Conservation (phyloP, 2,329 filamentous ascomycete genomes). For the Aspergillus udagawae region DNA sequence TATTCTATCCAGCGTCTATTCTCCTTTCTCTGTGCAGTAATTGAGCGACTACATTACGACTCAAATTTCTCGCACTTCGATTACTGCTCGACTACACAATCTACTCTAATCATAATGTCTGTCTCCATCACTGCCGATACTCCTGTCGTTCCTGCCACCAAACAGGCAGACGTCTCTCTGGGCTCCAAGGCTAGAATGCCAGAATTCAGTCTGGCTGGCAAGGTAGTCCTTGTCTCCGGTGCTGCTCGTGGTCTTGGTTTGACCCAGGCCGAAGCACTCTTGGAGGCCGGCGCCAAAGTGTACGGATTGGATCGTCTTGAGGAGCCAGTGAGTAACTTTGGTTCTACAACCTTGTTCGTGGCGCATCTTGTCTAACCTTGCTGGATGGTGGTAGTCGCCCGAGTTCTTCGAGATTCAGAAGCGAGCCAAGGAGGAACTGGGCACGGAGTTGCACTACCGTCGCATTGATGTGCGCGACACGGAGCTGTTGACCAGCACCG, state of each 20-base stretch:
- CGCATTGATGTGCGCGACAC: conserved; percentile 77
- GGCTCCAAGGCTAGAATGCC: conserved; percentile 49
- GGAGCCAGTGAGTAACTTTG: conserved; percentile 29
- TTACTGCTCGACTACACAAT: not conserved
- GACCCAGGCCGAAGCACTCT: conserved; percentile 66
- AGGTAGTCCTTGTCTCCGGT: conserved; percentile 67
- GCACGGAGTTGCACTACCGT: conserved; percentile 67
- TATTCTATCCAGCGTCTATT: not conserved
- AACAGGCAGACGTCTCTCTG: conserved; percentile 26
- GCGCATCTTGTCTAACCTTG: not conserved
- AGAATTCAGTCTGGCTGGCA: conserved; percentile 72
- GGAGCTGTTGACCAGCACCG: conserved; percentile 60
- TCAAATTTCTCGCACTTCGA: not conserved
- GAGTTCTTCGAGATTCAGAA: conserved; percentile 64
- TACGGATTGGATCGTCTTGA: conserved; percentile 43
- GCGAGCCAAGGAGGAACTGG: conserved; percentile 61
- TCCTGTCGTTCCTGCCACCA: conserved; percentile 21
- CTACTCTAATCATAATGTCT: conserved; percentile 22
- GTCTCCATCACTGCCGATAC: conserved; percentile 29
- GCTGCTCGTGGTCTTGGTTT: conserved; percentile 70
- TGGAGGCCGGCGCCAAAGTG: conserved; percentile 67
- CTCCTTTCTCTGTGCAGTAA: not conserved
- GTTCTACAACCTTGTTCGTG: not conserved
- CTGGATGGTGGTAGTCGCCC: conserved; percentile 35
- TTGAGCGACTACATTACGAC: not conserved